Evolutionary conservation across 208 protist genomes (phyloP).

Genomic region (Leishmania mexicana): DNA sequence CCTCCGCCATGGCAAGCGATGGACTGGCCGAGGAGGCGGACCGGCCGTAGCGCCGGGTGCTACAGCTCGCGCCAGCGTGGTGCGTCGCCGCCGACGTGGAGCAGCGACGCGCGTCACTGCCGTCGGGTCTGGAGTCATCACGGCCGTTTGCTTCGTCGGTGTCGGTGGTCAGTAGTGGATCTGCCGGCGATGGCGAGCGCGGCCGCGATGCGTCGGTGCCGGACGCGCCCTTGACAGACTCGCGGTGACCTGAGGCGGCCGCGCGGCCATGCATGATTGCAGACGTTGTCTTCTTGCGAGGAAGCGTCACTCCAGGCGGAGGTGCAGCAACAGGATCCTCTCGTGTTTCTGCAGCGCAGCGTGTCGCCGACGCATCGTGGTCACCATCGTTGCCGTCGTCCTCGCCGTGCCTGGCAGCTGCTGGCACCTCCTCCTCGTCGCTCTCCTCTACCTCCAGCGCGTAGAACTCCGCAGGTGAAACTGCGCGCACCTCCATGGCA

Average conservation of each 20-base stretch:
- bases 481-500: slow-evolving; percentile 23
- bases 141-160: neutral
- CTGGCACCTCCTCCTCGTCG: neutral
- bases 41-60: slow-evolving; percentile 7
- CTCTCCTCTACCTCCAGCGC: neutral
- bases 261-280: slow-evolving; percentile 2
- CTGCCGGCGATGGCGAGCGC: slow-evolving; percentile 8
- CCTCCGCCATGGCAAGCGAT: slow-evolving; percentile 25
- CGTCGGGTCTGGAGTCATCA: neutral
- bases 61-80: slow-evolving; percentile 1
- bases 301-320: neutral
- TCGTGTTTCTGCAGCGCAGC: neutral
- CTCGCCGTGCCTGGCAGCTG: neutral
- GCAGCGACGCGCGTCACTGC: neutral
- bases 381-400: neutral
- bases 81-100: slow-evolving; percentile 6
- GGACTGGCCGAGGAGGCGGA: slow-evolving; percentile 18
- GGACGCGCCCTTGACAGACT: neutral
- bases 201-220: neutral
- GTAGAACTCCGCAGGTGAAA: slow-evolving; percentile 33
- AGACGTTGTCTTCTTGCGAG: slow-evolving; percentile 15
- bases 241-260: neutral
- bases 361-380: neutral
- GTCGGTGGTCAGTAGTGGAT: neutral
- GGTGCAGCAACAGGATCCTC: neutral